Evolutionary conservation across 768 basidiomycete genomes (phyloP).

Genomic region (Tremella fuciformis): DNA sequence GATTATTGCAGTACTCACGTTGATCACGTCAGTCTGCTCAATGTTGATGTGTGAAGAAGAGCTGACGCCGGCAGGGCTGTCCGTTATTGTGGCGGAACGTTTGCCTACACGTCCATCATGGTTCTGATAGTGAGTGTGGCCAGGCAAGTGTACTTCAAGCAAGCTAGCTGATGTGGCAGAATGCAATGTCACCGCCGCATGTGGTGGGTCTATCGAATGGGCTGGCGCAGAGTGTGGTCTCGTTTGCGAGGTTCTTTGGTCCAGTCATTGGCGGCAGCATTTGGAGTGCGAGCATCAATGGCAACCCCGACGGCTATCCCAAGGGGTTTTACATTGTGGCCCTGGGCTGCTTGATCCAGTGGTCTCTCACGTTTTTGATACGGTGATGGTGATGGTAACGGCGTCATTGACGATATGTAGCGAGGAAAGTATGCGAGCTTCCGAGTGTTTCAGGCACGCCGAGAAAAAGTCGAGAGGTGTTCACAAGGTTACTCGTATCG

Average conservation of each 20-base stretch:
- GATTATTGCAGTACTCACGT: conserved; percentile 59
- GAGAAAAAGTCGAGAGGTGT: not conserved
- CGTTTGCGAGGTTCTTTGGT: conserved; percentile 84
- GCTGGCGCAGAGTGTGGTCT: conserved; percentile 91
- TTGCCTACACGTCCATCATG: conserved; percentile 84
- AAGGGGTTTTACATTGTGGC: conserved; percentile 45
- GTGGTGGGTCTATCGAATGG: conserved; percentile 91
- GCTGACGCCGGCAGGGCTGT: conserved; percentile 62
- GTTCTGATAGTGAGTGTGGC: conserved; percentile 60
- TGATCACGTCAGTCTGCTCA: conserved; percentile 69
- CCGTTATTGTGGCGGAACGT: conserved; percentile 81
- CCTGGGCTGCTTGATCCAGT: conserved; percentile 32
- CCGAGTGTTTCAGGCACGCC: too few species aligned
- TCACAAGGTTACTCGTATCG: too few species aligned
- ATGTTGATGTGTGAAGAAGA: not conserved
- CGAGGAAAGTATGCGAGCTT: not conserved
- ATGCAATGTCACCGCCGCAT: conserved; percentile 73
- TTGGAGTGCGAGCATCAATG: conserved; percentile 47
- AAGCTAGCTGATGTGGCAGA: conserved; percentile 46
- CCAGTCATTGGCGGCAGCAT: conserved; percentile 55
- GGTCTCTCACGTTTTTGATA: conserved; percentile 37
- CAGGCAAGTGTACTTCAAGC: conserved; percentile 1
- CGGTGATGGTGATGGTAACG: conserved; percentile 18
- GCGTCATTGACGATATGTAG: not conserved
- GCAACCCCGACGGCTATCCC: conserved; percentile 46